phyloP scores from a whole-genome alignment of 169 alveolate genomes.

The Eimeria nieschulzi region DNA sequence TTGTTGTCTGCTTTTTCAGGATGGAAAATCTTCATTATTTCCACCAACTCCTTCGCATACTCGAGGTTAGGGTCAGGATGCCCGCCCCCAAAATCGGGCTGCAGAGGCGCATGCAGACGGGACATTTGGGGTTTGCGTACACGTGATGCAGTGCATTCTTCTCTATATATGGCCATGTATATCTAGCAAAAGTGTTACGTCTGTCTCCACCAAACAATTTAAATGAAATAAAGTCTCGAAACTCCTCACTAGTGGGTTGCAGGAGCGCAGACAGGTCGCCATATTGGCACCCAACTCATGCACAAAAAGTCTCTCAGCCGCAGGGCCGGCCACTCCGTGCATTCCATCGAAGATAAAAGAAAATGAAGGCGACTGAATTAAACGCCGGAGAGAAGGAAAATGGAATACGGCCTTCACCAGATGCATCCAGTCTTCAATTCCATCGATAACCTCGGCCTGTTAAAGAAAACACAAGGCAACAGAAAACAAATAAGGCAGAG shows the following conservation, averaged over 20 bases:
- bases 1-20: conserved; percentile 72
- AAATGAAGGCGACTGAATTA: conserved; percentile 88
- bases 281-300: conserved; percentile 84
- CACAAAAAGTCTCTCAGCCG: conserved; percentile 88
- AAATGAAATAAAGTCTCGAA: conserved; percentile 52
- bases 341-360: conserved; percentile 91
- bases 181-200: background rate
- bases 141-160: background rate
- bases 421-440: conserved; percentile 88
- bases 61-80: conserved; percentile 95
- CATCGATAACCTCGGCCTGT: conserved; percentile 87
- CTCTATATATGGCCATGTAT: background rate
- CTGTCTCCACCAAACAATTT: conserved; percentile 41
- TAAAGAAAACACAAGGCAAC: too few species aligned
- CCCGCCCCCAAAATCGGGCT: conserved; percentile 91
- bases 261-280: conserved; percentile 16
- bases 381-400: conserved; percentile 84
- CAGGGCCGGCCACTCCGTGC: conserved; percentile 95
- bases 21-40: conserved; percentile 77
- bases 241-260: conserved; percentile 15
- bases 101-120: conserved; percentile 84
- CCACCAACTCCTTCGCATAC: conserved; percentile 93
- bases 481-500: background rate
- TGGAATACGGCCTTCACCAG: conserved; percentile 90
- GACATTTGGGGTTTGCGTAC: conserved; percentile 34